A percentile compares a stretch with the other conserved stretches of the same genome.
phyloP scores from a whole-genome alignment of 1,284 basidiomycete species.

The Acaromyces ingoldii region DNA sequence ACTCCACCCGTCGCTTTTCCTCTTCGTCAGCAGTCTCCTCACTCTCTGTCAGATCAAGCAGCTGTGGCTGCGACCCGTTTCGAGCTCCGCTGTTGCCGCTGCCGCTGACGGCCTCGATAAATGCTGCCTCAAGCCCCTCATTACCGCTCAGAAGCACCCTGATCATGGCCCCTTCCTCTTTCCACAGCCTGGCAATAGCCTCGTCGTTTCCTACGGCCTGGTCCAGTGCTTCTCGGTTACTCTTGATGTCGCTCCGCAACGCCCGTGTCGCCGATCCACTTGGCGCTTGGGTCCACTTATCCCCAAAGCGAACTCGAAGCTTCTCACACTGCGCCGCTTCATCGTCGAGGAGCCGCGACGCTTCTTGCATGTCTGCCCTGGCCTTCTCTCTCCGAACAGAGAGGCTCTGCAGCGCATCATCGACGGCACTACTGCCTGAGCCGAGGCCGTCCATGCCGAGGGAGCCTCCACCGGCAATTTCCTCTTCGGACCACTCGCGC shows the following conservation, averaged over 20 bases:
- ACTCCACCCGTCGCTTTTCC: slow-evolving; percentile 18
- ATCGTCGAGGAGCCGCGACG: slow-evolving; percentile 31
- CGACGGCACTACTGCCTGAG: slow-evolving; percentile 27
- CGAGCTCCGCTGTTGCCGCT: not conserved
- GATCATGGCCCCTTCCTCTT: slow-evolving; percentile 59
- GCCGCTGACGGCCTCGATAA: slow-evolving; percentile 56
- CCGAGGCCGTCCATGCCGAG: slow-evolving; percentile 61
- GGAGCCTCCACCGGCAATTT: slow-evolving; percentile 63
- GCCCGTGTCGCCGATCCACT: slow-evolving; percentile 56
- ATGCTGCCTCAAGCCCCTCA: slow-evolving; percentile 65
- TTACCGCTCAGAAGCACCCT: slow-evolving; percentile 59
- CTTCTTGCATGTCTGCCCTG: slow-evolving; percentile 19
- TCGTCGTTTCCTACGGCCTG: slow-evolving; percentile 73
- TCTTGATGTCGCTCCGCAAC: slow-evolving; percentile 73
- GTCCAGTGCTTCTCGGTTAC: slow-evolving; percentile 68
- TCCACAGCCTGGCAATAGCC: slow-evolving; percentile 57
- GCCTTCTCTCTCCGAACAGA: slow-evolving; percentile 11
- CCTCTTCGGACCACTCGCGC: slow-evolving; percentile 69
- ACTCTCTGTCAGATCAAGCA: slow-evolving; percentile 23
- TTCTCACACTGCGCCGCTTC: slow-evolving; percentile 53
- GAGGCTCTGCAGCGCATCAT: slow-evolving; percentile 18
- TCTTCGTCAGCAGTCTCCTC: slow-evolving; percentile 25
- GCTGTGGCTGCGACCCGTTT: not conserved
- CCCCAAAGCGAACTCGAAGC: slow-evolving; percentile 68
- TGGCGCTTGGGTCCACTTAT: slow-evolving; percentile 84